phyloP scores from a whole-genome alignment of 1,139 yeast genomes.

The Suhomyces bribrorum region DNA sequence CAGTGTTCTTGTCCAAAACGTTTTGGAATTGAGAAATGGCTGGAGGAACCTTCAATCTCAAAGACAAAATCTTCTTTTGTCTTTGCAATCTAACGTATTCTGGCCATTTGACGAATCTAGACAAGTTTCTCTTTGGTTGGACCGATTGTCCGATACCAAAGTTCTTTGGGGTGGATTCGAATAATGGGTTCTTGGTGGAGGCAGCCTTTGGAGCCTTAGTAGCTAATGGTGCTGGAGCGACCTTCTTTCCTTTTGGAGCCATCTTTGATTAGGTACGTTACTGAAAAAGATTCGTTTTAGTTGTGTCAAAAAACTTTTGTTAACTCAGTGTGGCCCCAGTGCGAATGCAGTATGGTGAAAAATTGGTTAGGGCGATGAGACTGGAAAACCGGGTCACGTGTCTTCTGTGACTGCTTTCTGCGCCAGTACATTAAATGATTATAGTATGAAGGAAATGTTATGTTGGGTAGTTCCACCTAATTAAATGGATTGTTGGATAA shows the following conservation, averaged over 20 bases:
- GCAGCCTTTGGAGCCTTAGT: slow-evolving; percentile 35
- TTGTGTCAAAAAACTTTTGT: slow-evolving; percentile 8
- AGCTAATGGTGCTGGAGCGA: slow-evolving; percentile 53
- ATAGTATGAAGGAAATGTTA: too few species aligned
- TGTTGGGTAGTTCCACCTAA: too few species aligned
- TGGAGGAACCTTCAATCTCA: slow-evolving; percentile 99
- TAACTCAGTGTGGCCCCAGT: slow-evolving; percentile 1
- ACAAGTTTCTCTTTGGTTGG: slow-evolving; percentile 94
- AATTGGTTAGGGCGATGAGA: slow-evolving; percentile 6
- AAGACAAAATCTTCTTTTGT: slow-evolving; percentile 92
- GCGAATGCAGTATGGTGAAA: slow-evolving; percentile 1
- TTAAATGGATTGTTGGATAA: too few species aligned
- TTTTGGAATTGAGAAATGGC: slow-evolving; percentile 94
- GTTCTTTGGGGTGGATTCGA: slow-evolving; percentile 87
- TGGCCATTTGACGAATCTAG: slow-evolving; percentile 98
- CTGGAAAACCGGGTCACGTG: slow-evolving; percentile 5
- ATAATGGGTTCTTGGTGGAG: slow-evolving; percentile 54
- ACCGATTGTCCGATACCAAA: slow-evolving; percentile 95
- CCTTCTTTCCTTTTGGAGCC: slow-evolving; percentile 58
- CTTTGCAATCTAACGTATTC: slow-evolving; percentile 95
- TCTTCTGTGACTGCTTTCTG: slow-evolving; percentile 10
- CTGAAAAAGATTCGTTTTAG: slow-evolving; percentile 5
- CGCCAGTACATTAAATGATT: too few species aligned
- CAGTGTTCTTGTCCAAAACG: slow-evolving; percentile 97
- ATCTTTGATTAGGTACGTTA: slow-evolving; percentile 22